Evolutionary conservation across 352 stramenopile genomes (phyloP).

Genomic region (Globisporangium rhizosaccharum): DNA sequence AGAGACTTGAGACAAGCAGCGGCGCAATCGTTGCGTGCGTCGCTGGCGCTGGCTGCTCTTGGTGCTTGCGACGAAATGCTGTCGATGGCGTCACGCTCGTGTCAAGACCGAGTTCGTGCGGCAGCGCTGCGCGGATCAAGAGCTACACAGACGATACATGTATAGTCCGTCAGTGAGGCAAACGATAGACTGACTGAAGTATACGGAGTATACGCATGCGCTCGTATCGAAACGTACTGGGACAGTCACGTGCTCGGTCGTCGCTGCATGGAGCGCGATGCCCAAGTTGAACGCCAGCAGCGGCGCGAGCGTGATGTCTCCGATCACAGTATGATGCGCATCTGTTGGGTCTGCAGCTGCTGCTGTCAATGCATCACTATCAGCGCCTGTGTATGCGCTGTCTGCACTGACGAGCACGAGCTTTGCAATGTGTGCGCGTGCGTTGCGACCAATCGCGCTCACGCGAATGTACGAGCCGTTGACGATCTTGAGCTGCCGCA

Average conservation of each 20-base stretch:
- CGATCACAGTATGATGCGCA: neutral
- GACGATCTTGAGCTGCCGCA: constrained; percentile 38
- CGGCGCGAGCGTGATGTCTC: constrained; percentile 45
- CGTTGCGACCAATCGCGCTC: neutral
- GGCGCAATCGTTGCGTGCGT: constrained; percentile 60
- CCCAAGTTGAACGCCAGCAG: constrained; percentile 76
- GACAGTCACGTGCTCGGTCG: constrained; percentile 16
- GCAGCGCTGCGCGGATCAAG: constrained; percentile 26
- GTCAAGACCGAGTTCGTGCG: constrained; percentile 44
- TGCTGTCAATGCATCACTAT: neutral
- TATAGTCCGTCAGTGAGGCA: neutral
- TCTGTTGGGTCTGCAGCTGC: neutral
- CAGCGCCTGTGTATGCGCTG: constrained; percentile 6
- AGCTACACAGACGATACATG: constrained; percentile 19
- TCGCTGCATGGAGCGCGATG: constrained; percentile 35
- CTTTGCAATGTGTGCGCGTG: constrained; percentile 21
- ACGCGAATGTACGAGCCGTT: constrained; percentile 51
- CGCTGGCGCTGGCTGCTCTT: constrained; percentile 46
- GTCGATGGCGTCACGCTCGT: constrained; percentile 6
- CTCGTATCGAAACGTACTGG: constrained; percentile 18
- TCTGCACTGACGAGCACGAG: constrained; percentile 19
- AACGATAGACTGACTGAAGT: neutral
- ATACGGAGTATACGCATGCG: too few species aligned
- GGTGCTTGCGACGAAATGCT: constrained; percentile 40
- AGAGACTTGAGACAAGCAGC: constrained; percentile 54